phyloP scores from a whole-genome alignment of 768 basidiomycete species.

The Leccinum imitatum region DNA sequence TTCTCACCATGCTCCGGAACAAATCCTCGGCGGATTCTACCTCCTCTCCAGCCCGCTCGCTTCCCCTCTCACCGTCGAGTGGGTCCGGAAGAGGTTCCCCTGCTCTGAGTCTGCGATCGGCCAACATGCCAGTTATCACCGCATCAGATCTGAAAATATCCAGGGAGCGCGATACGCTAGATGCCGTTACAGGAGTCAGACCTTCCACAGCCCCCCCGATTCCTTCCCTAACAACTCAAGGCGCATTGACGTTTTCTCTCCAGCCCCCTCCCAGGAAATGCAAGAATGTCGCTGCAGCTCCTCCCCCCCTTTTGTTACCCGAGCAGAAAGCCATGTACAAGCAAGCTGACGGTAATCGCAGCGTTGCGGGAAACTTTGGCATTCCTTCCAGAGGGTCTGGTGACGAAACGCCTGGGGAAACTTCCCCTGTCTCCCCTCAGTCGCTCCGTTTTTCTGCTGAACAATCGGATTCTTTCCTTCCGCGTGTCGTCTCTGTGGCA shows the following conservation, averaged over 20 bases:
- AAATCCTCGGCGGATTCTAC: slow-evolving; percentile 34
- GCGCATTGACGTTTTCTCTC: slow-evolving; percentile 32
- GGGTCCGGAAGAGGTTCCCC: slow-evolving; percentile 21
- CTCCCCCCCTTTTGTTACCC: background rate
- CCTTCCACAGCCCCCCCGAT: slow-evolving; percentile 21
- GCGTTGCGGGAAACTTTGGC: slow-evolving; percentile 33
- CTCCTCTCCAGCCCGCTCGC: slow-evolving; percentile 30
- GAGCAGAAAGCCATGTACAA: slow-evolving; percentile 24
- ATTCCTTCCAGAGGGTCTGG: slow-evolving; percentile 16
- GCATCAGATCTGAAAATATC: slow-evolving; percentile 40
- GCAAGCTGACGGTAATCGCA: slow-evolving; percentile 27
- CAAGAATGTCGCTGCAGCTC: slow-evolving; percentile 17
- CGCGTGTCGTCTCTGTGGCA: background rate
- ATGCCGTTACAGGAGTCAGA: slow-evolving; percentile 7
- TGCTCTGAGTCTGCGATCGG: slow-evolving; percentile 27
- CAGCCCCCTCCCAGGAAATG: slow-evolving; percentile 34
- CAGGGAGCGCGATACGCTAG: slow-evolving; percentile 35
- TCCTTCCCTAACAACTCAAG: slow-evolving; percentile 31
- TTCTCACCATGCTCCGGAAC: slow-evolving; percentile 51
- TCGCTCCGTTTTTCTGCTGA: slow-evolving; percentile 7
- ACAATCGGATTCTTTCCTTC: slow-evolving; percentile 5
- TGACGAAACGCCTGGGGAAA: slow-evolving; percentile 10
- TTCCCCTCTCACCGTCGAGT: slow-evolving; percentile 30
- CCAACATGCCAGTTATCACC: slow-evolving; percentile 19
- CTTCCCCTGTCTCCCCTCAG: slow-evolving; percentile 8